Evolutionary conservation across 768 basidiomycete species (phyloP).

Genomic region (Mycena belliarum): DNA sequence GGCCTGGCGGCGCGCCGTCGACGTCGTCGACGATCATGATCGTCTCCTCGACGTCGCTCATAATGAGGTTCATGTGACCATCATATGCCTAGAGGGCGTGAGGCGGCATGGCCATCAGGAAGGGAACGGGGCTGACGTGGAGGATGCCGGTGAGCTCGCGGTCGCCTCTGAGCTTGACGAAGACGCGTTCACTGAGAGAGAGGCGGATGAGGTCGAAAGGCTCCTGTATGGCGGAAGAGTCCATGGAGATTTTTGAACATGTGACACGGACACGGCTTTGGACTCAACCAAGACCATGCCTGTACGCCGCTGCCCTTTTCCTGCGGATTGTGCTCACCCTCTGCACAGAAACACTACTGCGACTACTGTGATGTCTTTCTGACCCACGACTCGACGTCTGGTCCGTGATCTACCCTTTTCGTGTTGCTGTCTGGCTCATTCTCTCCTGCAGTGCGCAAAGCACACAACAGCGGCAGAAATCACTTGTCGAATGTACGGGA

Average conservation of each 20-base stretch:
- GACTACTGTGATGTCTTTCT: slow-evolving; percentile 93
- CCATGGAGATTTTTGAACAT: slow-evolving; percentile 46
- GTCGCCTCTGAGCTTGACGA: slow-evolving; percentile 95
- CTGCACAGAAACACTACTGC: slow-evolving; percentile 82
- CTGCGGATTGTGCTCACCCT: slow-evolving; percentile 8
- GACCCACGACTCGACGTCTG: slow-evolving; percentile 93
- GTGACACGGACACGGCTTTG: slow-evolving; percentile 5
- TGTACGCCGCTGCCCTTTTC: slow-evolving; percentile 58
- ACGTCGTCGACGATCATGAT: slow-evolving; percentile 90
- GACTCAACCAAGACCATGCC: slow-evolving; percentile 50
- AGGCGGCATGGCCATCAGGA: slow-evolving; percentile 8
- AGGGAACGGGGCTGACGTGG: slow-evolving; percentile 61
- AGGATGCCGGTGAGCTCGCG: slow-evolving; percentile 88
- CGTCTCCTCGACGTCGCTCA: slow-evolving; percentile 97
- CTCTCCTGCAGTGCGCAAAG: slow-evolving; percentile 77
- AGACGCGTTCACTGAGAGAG: slow-evolving; percentile 95
- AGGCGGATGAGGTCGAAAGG: slow-evolving; percentile 97
- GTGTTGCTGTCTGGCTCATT: slow-evolving; percentile 4
- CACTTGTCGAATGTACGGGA: slow-evolving; percentile 95
- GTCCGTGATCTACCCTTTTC: slow-evolving; percentile 38
- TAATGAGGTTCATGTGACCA: slow-evolving; percentile 99
- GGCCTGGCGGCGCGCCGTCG: slow-evolving; percentile 61
- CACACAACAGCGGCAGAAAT: slow-evolving; percentile 97
- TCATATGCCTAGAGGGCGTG: slow-evolving; percentile 81
- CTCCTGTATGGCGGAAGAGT: slow-evolving; percentile 77